Base-by-base conservation (phyloP, 1,284 basidiomycete genomes). In the Termitomyces sp. region DNA sequence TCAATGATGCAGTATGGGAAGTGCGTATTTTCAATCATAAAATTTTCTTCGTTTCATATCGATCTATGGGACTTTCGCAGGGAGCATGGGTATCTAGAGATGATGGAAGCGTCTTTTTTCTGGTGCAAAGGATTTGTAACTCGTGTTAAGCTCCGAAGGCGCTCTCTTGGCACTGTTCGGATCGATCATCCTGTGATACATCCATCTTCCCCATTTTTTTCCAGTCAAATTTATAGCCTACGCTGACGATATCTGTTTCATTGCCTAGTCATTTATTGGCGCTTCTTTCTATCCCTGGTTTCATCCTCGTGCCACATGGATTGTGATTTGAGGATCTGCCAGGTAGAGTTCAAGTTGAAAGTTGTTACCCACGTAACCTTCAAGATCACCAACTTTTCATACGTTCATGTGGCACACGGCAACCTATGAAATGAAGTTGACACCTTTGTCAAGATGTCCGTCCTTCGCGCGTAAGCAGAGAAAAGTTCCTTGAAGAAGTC, bases 1-100 rank as follows among this genome's bases (percentile, higher is more conserved):
- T 72, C 8, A 67, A 71, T 45, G 65, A 59, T 6, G 52, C 53
- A 21, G 45, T 41, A 30, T 71, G 69, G 69, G 63, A 70, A 66
- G 71, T 69, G n/a, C 3, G 41, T 30, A 13, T 40, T 18, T 33
- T 10, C n/a, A 18, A 55, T 53, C 35, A 46, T 14, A 14, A 30
- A 28, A 9, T 48, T 45, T 38, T 39, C 38, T 28, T 19, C 48
- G 33, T 11, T 24, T 35, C 18, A 41, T 24, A 40, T 44, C 8
- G 9, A 47, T 44, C 7, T 21, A 45, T 50, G 28, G 19, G 8
- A 16, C 21, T 43, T 47, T 49, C 38, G 6, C 31, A 62, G 61
- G 57, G 60, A 48, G 53, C 41, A 18, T 62, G 60, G 57, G 45
- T 54, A 7, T 41, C 57, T 19, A 35, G 18, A 19, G 52, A 42